Evolutionary conservation across 2,329 filamentous ascomycete genomes (phyloP).

Genomic region (Ophiognomonia clavigignenti-juglandacearum): DNA sequence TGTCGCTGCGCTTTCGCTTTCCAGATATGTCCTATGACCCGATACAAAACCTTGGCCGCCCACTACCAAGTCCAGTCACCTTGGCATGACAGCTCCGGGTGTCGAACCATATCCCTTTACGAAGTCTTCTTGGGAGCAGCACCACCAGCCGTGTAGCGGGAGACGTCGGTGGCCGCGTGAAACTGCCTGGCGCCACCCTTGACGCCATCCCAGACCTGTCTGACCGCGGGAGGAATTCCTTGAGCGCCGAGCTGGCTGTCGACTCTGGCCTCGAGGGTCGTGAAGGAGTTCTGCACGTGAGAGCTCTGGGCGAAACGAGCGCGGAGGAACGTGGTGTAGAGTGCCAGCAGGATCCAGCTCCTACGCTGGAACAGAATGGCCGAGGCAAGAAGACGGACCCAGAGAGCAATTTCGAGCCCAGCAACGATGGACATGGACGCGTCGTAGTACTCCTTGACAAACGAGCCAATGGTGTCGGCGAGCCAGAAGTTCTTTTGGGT

Average conservation of each 20-base stretch:
- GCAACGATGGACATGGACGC: conserved; percentile 91
- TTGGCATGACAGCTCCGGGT: too few relatives aligned
- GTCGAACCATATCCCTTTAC: conserved; percentile 28
- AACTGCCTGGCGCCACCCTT: conserved; percentile 71
- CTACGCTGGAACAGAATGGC: conserved; percentile 84
- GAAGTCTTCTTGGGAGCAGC: conserved; percentile 62
- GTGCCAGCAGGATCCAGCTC: conserved; percentile 78
- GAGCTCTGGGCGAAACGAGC: conserved; percentile 84
- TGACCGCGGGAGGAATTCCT: conserved; percentile 74
- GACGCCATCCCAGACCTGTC: conserved; percentile 73
- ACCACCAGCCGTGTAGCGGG: conserved; percentile 61
- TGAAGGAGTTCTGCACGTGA: conserved; percentile 83
- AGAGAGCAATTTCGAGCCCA: conserved; percentile 79
- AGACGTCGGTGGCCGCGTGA: conserved; percentile 73
- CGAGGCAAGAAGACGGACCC: conserved; percentile 75
- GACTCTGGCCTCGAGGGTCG: conserved; percentile 65
- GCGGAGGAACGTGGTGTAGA: conserved; percentile 92
- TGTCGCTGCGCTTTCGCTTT: too few relatives aligned
- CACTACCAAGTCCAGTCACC: too few relatives aligned
- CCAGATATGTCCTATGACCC: too few relatives aligned
- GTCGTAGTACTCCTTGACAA: conserved; percentile 98
- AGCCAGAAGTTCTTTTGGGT: conserved; percentile 53
- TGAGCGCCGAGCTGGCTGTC: conserved; percentile 83
- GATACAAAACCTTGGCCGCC: too few relatives aligned
- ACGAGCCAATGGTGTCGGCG: conserved; percentile 79